Evolutionary conservation across 1,139 yeast genomes (phyloP).

Genomic region (Sugiyamaella paludigena): DNA sequence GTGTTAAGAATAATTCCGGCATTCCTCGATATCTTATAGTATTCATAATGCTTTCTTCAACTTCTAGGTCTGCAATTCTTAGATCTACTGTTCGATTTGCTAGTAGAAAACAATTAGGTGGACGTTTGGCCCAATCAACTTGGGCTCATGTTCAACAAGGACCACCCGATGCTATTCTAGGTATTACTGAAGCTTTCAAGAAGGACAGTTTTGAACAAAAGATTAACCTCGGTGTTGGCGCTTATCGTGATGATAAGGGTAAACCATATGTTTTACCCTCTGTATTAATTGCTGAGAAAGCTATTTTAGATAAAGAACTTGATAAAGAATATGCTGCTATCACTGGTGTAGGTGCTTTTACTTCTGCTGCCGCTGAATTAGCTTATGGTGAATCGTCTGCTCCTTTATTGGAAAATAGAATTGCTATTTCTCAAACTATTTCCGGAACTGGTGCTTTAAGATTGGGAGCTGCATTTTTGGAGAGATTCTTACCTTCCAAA

Average conservation of each 20-base stretch:
- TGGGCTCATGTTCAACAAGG: conserved; percentile 51
- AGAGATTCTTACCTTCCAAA: conserved; percentile 49
- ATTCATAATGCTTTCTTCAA: conserved; percentile 4
- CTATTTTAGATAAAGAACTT: conserved; percentile 42
- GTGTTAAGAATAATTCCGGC: neutral
- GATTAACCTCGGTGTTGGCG: conserved; percentile 93
- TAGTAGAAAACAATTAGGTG: neutral
- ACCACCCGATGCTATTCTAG: conserved; percentile 66
- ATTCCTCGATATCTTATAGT: too few species aligned
- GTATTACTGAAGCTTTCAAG: conserved; percentile 59
- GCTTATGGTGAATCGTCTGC: conserved; percentile 44
- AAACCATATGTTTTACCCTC: conserved; percentile 94
- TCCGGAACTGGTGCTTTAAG: conserved; percentile 76
- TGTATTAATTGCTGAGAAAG: conserved; percentile 63
- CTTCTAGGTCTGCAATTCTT: neutral
- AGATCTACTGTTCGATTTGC: conserved; percentile 4
- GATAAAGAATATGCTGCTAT: conserved; percentile 94
- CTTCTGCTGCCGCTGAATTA: conserved; percentile 69
- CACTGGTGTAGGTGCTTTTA: conserved; percentile 75
- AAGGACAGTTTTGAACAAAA: conserved; percentile 48
- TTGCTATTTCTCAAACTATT: conserved; percentile 64
- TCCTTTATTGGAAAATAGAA: conserved; percentile 44
- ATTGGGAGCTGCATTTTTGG: conserved; percentile 61
- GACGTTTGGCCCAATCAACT: conserved; percentile 24
- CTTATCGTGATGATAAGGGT: conserved; percentile 89